Percentiles rank a stretch among this genome's conserved stretches.
phyloP scores from a whole-genome alignment of 495 filamentous ascomycete species.

The Choiromyces venosus region DNA sequence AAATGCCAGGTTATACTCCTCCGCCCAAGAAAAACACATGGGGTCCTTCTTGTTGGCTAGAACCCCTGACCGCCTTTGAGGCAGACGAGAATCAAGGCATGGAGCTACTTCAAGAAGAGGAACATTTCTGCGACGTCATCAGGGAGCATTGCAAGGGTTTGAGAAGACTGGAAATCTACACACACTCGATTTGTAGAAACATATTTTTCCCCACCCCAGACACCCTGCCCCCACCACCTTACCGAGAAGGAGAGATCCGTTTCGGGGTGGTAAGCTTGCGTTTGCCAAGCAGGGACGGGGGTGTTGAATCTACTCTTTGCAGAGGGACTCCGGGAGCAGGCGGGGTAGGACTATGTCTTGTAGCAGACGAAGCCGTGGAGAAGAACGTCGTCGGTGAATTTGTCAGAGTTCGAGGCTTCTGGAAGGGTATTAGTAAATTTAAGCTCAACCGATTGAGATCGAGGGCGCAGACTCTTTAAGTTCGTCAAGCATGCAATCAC shows the following conservation, averaged over 20 bases:
- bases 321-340: background rate
- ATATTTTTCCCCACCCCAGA: background rate
- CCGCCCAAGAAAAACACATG: background rate
- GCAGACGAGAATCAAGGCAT: background rate
- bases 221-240: background rate
- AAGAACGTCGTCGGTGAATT: background rate
- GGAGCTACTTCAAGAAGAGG: background rate
- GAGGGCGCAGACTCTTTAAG: background rate
- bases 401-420: background rate
- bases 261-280: background rate
- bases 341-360: background rate
- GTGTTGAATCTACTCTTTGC: background rate
- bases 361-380: background rate
- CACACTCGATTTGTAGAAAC: background rate
- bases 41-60: background rate
- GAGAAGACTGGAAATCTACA: constrained; percentile 2
- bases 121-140: background rate
- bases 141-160: background rate
- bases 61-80: background rate
- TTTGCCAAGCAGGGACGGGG: background rate
- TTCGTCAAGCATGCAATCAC: no score
- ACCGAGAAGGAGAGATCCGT: background rate
- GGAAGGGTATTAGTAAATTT: constrained; percentile 1
- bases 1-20: background rate
- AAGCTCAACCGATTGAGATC: background rate